Percentiles rank a stretch among this genome's conserved stretches.
phyloP scores from a whole-genome alignment of 371 early-diverging fungal species.

The Mucor lusitanicus region DNA sequence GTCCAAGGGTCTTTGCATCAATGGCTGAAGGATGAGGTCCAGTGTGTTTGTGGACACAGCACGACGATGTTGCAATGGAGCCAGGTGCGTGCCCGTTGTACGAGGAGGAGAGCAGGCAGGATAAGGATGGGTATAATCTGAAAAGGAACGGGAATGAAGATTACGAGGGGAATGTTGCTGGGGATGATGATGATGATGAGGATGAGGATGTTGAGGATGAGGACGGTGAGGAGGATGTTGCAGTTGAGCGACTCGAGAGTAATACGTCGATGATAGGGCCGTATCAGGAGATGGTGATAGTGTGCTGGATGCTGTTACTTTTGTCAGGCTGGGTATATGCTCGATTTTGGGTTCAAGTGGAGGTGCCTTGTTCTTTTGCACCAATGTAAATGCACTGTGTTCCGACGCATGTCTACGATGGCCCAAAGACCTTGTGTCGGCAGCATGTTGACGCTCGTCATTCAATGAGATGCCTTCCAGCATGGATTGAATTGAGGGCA shows the following conservation, averaged over 20 bases:
- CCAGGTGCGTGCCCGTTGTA: conserved; percentile 13
- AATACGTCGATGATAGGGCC: conserved; percentile 2
- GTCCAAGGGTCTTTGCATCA: conserved; percentile 18
- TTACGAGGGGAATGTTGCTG: conserved; percentile 26
- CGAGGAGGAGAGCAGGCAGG: conserved; percentile 19
- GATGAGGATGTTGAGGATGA: conserved; percentile 16
- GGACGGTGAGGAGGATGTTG: conserved; percentile 5
- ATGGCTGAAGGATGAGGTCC: conserved; percentile 38
- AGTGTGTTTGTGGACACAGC: conserved; percentile 46
- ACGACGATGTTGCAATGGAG: conserved; percentile 37
- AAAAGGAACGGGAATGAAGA: conserved; percentile 50
- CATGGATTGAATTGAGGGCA: conserved; percentile 34
- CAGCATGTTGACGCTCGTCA: neutral
- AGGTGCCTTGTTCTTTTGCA: neutral
- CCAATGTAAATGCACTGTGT: conserved; percentile 2
- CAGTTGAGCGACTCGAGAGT: conserved; percentile 17
- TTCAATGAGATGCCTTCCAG: conserved; percentile 19
- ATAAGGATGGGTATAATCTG: conserved; percentile 54
- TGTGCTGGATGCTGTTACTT: neutral
- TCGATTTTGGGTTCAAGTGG: conserved; percentile 8
- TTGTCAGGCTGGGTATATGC: neutral
- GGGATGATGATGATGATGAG: conserved; percentile 1
- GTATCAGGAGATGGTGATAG: neutral
- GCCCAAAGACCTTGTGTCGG: neutral
- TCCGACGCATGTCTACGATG: conserved; percentile 39